These are phyloP conservation scores for Podospora pseudocomata DNA, from an alignment of 495 filamentous ascomycete genomes.

Conservation along the genomic window DNA sequence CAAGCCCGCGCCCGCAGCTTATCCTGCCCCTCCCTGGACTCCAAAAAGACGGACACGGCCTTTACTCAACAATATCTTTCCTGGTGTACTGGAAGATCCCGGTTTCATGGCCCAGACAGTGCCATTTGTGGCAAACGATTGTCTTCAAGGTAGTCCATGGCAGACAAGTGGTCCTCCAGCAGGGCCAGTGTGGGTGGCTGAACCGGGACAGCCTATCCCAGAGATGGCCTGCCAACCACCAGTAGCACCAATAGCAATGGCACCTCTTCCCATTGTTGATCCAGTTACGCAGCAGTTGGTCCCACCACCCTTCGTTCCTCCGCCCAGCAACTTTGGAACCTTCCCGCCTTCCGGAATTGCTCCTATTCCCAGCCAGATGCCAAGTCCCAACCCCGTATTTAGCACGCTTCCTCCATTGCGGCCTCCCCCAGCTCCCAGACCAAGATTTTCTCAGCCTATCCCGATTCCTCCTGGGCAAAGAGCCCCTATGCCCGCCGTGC, in stretches of 20 bases:
- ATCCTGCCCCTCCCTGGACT: constrained; percentile 5
- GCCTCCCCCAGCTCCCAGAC: constrained; percentile 6
- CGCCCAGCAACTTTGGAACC: constrained; percentile 1
- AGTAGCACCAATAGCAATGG: neutral
- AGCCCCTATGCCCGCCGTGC: neutral
- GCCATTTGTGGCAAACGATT: neutral
- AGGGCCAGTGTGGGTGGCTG: neutral
- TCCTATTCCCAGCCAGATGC: neutral
- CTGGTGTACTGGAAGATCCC: constrained; percentile 2
- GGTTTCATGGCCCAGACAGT: neutral
- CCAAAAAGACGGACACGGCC: constrained; percentile 25
- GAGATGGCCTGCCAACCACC: neutral
- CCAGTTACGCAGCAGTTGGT: neutral
- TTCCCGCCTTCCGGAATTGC: neutral
- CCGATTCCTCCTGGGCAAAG: neutral
- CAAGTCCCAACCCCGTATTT: neutral
- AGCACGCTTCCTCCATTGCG: neutral
- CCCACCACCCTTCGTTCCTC: neutral
- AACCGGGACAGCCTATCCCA: neutral
- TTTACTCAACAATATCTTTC: constrained; percentile 27
- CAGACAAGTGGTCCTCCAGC: neutral
- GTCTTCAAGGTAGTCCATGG: neutral
- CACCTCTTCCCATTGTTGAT: neutral
- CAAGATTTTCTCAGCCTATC: constrained; percentile 1
- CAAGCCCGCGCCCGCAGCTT: constrained; percentile 11